Base-by-base conservation (phyloP, 164 flowering plant species). In the Aristolochia contorta region DNA sequence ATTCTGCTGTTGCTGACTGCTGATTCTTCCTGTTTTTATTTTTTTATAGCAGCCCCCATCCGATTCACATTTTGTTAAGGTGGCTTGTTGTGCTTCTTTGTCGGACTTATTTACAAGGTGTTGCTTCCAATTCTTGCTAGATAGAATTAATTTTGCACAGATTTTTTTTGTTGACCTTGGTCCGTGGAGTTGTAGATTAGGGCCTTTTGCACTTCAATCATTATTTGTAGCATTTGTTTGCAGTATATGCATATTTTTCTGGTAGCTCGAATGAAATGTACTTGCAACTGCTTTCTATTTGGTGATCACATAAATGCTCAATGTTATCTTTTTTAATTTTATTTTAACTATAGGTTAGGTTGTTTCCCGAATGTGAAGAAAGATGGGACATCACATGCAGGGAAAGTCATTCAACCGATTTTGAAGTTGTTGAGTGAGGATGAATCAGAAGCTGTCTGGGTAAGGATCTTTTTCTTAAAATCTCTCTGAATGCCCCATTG, bases 21-120 rank as follows among this genome's bases (percentile, higher is more conserved):
- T 56, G 56, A 54, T 32, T 13, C 16, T 58, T 24, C 23, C 47
- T 23, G 16, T 9, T 55, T 63, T 41, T 52, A 48, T 21, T 1
- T 68, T 62, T 67, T 62, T 67, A 50, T 16, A 68, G 68, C 80
- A 86, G 91, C 58, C 70, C 49, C 74, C 80, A 16, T 75, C 74
- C 56, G 83, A 69, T 71, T 80, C 94, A 67, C 83, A 77, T 55
- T 65, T 83, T 67, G 79, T 88, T 65, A 84, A 77, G 76, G 80
- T 77, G 56, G 88, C 94, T 59, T 65, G 82, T 57, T 83, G 86
- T 68, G 76, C 82, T 37, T 71, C 96, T 7, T 21, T 91, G 22
- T 80, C 87, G 45, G 97, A 88, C 72, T 47, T 91, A 24, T 59
- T 91, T 33, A 75, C 77, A 59, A 91, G 97, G 96, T 90, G 19